Conservation (phyloP, 352 stramenopile species). For the Phytophthora tubulina region DNA sequence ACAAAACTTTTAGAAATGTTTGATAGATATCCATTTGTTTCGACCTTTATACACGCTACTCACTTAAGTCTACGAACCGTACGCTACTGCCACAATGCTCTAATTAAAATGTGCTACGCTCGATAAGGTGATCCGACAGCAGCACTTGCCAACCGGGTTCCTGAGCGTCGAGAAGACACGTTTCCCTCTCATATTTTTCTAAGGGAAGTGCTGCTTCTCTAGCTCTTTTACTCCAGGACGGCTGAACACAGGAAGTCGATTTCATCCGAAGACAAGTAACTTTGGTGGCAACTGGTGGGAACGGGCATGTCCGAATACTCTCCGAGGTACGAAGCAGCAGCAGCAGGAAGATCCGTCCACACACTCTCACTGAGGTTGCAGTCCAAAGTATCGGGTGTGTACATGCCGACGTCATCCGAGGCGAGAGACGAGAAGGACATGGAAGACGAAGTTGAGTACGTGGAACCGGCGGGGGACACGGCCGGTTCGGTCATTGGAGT, state of each 20-base stretch:
- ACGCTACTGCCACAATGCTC: constrained; percentile 36
- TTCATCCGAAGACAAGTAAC: constrained; percentile 81
- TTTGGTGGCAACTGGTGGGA: constrained; percentile 42
- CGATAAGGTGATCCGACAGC: constrained; percentile 40
- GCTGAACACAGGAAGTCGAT: constrained; percentile 89
- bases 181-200: constrained; percentile 23
- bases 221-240: constrained; percentile 69
- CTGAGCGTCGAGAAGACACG: constrained; percentile 8
- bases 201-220: not conserved
- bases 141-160: constrained; percentile 62
- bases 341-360: constrained; percentile 63
- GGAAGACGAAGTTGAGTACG: constrained; percentile 43
- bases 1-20: not conserved
- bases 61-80: constrained; percentile 22
- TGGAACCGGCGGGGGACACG: constrained; percentile 32
- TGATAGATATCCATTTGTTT: constrained; percentile 40
- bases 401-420: constrained; percentile 58
- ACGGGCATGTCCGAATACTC: constrained; percentile 37
- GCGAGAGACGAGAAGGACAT: constrained; percentile 42
- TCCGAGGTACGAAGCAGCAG: constrained; percentile 30
- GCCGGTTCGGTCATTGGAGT: constrained; percentile 28
- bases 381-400: constrained; percentile 77
- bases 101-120: constrained; percentile 34
- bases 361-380: constrained; percentile 57
- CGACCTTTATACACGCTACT: constrained; percentile 31